Evolutionary conservation across 352 stramenopile species (phyloP).

Genomic region (Phytophthora meadii): DNA sequence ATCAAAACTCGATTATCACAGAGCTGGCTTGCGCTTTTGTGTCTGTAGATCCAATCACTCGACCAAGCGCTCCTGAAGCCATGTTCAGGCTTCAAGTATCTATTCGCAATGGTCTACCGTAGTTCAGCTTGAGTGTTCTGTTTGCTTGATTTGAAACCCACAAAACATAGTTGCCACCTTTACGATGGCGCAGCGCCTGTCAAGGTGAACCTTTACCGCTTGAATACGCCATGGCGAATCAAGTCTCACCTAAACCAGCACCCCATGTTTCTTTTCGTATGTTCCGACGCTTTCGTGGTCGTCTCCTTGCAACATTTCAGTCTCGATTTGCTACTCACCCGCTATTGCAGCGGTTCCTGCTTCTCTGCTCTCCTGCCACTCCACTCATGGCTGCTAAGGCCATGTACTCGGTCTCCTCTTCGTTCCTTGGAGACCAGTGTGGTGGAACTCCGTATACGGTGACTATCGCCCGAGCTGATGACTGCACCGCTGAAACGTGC

Average conservation of each 20-base stretch:
- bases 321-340: conserved; percentile 15
- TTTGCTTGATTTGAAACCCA: too few species aligned
- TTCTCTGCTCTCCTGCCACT: conserved; percentile 1
- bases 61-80: conserved; percentile 29
- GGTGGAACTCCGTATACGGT: conserved; percentile 22
- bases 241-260: conserved; percentile 15
- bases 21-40: conserved; percentile 28
- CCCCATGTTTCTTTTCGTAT: conserved; percentile 1
- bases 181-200: neutral
- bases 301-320: neutral
- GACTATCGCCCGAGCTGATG: conserved; percentile 2
- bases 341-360: conserved; percentile 3
- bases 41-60: conserved; percentile 20
- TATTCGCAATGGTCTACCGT: too few species aligned
- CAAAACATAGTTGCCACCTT: neutral
- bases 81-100: conserved; percentile 29
- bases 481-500: conserved; percentile 15
- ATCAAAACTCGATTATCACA: conserved; percentile 1
- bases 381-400: neutral
- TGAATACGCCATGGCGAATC: conserved; percentile 9
- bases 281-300: conserved; percentile 7
- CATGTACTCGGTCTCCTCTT: conserved; percentile 26
- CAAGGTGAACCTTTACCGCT: conserved; percentile 2
- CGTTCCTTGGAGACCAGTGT: conserved; percentile 23
- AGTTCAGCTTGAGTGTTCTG: too few species aligned